A percentile compares a stretch with the other conserved stretches of the same genome.
Evolutionary conservation across 1,284 basidiomycete genomes (phyloP).

Genomic region (Mycena citricolor): DNA sequence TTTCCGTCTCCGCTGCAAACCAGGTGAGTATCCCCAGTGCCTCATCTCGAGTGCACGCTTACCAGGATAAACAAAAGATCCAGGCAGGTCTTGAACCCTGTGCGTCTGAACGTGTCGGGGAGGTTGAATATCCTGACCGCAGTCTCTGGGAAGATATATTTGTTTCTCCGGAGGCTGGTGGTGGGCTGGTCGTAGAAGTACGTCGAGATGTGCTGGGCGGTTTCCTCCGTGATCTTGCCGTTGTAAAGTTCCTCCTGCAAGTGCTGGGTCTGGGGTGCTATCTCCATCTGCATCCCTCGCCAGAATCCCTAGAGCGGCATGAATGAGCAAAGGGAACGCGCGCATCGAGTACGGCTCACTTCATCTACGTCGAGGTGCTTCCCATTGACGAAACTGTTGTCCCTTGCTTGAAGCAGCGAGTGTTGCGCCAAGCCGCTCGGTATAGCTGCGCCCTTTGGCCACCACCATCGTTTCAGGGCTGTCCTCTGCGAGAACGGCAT

Average conservation of each 20-base stretch:
- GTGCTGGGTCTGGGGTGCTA: slow-evolving; percentile 60
- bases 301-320: slow-evolving; percentile 57
- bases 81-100: slow-evolving; percentile 37
- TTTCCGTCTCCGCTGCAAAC: slow-evolving; percentile 36
- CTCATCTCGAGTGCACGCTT: slow-evolving; percentile 1
- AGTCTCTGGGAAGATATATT: slow-evolving; percentile 59
- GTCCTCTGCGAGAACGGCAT: slow-evolving; percentile 42
- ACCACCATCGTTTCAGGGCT: slow-evolving; percentile 38
- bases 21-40: neutral
- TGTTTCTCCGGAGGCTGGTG: slow-evolving; percentile 69
- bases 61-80: slow-evolving; percentile 67
- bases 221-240: slow-evolving; percentile 59
- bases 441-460: slow-evolving; percentile 49
- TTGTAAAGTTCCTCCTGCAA: slow-evolving; percentile 76
- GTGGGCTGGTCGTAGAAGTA: slow-evolving; percentile 91
- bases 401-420: slow-evolving; percentile 43
- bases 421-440: slow-evolving; percentile 50
- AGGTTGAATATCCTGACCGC: slow-evolving; percentile 55
- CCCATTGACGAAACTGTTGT: slow-evolving; percentile 87
- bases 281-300: slow-evolving; percentile 62
- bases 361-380: slow-evolving; percentile 72
- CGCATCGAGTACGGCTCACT: slow-evolving; percentile 58
- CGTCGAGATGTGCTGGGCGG: slow-evolving; percentile 53
- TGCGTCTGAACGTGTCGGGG: slow-evolving; percentile 45
- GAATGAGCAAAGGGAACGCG: neutral